phyloP scores from a whole-genome alignment of 352 stramenopile genomes.

The Globisporangium rhizosaccharum region DNA sequence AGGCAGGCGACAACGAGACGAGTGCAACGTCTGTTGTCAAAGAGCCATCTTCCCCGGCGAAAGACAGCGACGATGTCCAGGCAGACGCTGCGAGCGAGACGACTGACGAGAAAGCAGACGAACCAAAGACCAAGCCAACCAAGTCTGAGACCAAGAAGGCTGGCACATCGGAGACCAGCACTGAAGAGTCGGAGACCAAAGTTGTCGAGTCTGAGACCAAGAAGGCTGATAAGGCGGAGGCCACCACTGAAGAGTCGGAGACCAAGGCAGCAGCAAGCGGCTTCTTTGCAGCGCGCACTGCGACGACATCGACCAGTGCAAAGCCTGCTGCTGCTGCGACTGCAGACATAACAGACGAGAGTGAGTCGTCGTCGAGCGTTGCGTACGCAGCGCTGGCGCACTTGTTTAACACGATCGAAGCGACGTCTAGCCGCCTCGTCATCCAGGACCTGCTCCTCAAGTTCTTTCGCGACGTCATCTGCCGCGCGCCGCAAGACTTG shows the following conservation, averaged over 20 bases:
- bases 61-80: background rate
- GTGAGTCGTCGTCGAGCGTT: constrained; percentile 9
- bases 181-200: background rate
- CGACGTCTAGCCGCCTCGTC: constrained; percentile 56
- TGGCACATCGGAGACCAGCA: too few relatives aligned
- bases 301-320: constrained; percentile 17
- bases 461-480: constrained; percentile 83
- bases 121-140: background rate
- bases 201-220: background rate
- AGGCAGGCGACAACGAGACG: too few relatives aligned
- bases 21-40: background rate
- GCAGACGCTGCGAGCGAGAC: background rate
- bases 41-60: background rate
- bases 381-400: constrained; percentile 58
- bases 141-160: background rate
- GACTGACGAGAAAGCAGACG: background rate
- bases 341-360: constrained; percentile 3
- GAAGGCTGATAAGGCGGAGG: background rate
- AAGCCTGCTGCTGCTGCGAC: constrained; percentile 1
- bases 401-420: constrained; percentile 79
- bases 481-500: constrained; percentile 73
- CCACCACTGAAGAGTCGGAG: constrained; percentile 12
- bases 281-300: constrained; percentile 29
- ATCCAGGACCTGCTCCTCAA: constrained; percentile 85
- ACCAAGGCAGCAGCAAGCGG: constrained; percentile 6